Evolutionary conservation across 2,329 filamentous ascomycete genomes (phyloP), one percentile per base, ranked within the genome.

Genomic region (Rhexocercosporidium sp.): DNA sequence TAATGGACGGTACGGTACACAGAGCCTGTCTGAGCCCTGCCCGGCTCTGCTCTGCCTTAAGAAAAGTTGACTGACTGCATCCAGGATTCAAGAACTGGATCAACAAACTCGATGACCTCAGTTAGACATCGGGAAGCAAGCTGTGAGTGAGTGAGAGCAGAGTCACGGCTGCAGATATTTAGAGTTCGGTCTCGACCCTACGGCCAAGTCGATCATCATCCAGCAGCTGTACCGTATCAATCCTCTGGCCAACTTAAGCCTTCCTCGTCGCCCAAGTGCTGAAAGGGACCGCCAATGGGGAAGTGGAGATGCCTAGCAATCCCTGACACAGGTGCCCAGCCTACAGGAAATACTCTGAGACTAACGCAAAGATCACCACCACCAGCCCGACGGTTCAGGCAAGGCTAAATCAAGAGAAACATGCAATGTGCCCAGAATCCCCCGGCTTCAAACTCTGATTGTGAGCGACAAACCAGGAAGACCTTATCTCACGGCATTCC

Each of bases 291-390:
- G 49, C 27, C 16, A 22, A 12, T 57, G 54, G 20, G 54, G 31
- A 27, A 39, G 34, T 57, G 54, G 53, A 16, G 53, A 56, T 37
- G n/a, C 29, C 27, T 22, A 12, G 18, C 31, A 31, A 16, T 41
- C 31, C 31, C 20, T 57, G 34, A 39, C 20, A 20, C 54, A 34
- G 27, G 29, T 39, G 34, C 20, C 53, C 54, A 57, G 34, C 54
- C 34, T 9, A 37, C 54, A 41, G 31, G 34, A 57, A 25, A 39
- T 2, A 14, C 31, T 41, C 29, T 56, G 53, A 39, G 27, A 56
- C 54, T 57, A 57, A 57, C 31, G 54, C 54, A 57, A 12, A 34
- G 54, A 57, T 57, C 54, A 41, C 31, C 54, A 41, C 31, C 54
- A 39, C 20, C 34, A 22, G 34, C 16, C 20, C 16, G 20, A 57